Evolutionary conservation across 225 moss, liverwort and hornwort genomes (phyloP), one percentile per base, ranked within the genome.

Genomic region (Physcomitrellopsis africana): DNA sequence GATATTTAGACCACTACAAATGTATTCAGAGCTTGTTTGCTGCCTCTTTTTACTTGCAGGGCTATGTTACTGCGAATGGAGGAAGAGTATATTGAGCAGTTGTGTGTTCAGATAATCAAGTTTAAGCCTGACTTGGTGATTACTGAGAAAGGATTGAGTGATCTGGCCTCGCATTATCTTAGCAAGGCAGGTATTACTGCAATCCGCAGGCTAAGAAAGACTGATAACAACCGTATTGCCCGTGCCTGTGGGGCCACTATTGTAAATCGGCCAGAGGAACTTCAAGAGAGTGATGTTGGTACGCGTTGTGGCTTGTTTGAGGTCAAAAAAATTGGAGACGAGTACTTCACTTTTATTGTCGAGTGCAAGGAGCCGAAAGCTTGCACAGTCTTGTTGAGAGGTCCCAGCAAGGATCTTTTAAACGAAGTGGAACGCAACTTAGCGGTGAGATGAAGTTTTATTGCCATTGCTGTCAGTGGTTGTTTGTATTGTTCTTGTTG

Each of bases 361-460:
- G 85, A 85, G 13, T 92, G 92, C 75, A 83, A 86, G 74, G 80
- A 84, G 54, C 89, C 89, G 4, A 92, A 92, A 67, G 92, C 89
- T 55, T 87, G 87, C 80, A 92, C 89, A 10, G 77, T 92, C 60
- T 61, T 92, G 48, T 73, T 92, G 67, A 83, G 89, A 84, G 92
- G 89, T 61, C 80, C 89, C 7, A 89, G 89, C 77, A 92, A 92
- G 77, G 87, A 92, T 60, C 78, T 92, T 3, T 67, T 92, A 63
- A 92, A 92, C 52, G 92, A 92, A 79, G 89, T 92, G 51, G 89
- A 92, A 73, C 83, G 89, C 42, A 92, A 92, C 71, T 78, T 92
- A 60, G 81, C 72, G 85, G 85, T 85, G 59, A 70, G 72, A 76
- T 69, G 58, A 73, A 60, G 78, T 24, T 66, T 65, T 24, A 45